Base-by-base conservation (phyloP, 768 basidiomycete genomes). In the Strobilomyces dryophilus region DNA sequence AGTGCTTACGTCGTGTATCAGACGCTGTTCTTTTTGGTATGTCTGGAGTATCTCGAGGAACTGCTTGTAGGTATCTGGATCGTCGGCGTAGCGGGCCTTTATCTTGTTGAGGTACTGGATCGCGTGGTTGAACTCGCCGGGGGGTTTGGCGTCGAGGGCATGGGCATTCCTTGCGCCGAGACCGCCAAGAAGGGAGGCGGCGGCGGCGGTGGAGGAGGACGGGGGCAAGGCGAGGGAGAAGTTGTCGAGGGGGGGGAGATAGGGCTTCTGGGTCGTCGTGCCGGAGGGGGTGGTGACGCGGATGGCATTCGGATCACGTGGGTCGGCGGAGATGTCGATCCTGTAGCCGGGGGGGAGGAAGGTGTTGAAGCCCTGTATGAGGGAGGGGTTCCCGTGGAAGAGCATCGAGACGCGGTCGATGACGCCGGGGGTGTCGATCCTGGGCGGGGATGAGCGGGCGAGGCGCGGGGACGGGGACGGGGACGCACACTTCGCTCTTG, bases 81-180 rank as follows among this genome's bases (percentile, higher is more conserved):
- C 93, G 58, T 88, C 84, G 11, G 82, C 72, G 70, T 87, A 98
- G 20, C 94, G 85, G 17, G 84, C 85, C 73, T 98, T 98, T 76
- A 99, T 98, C 76, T 95, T 95, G 80, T 97, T 98, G 62, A 99
- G 85, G 69, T 95, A 99, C 62, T 92, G 85, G 57, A 98, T 98
- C 14, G 97, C 97, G 63, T 95, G 87, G 68, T 89, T 87, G 74
- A 93, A 97, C 65, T 98, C 87, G 54, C 77, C 80, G 11, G 77
- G 67, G 12, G 80, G 76, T 49, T 79, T 80, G 56, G 74, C 72
- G 58, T 83, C 82, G 36, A 76, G 71, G 15, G 74, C 68, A 39
- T 76, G 71, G 15, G 74, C 67, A 39, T 76, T 74, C 60, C 74
- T 76, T 56, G 75, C 74, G 53, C 69, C 79, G 57, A 87, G 74